Conservation (phyloP, 2,329 filamentous ascomycete genomes). For the Cladosporium sp. region DNA sequence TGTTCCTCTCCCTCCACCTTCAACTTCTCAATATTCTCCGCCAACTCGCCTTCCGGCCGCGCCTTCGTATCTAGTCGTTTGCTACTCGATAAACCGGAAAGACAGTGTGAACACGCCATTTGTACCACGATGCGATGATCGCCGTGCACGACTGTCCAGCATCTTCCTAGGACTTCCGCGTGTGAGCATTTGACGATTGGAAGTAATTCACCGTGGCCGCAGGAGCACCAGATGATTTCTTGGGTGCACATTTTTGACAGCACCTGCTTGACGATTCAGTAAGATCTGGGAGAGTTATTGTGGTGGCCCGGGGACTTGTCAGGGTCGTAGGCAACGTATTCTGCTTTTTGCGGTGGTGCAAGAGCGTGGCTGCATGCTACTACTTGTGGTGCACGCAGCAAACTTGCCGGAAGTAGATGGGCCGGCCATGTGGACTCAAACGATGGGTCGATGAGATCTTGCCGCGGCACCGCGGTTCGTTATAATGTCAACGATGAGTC, state of each 20-base stretch:
- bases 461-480: neutral
- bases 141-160: conserved; percentile 28
- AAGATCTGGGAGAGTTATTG: no score
- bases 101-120: conserved; percentile 26
- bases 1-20: neutral
- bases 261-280: no score
- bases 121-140: conserved; percentile 21
- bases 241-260: conserved; percentile 31
- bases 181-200: conserved; percentile 24
- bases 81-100: conserved; percentile 14
- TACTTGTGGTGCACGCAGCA: conserved; percentile 7
- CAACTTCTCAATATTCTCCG: conserved; percentile 2
- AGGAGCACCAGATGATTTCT: conserved; percentile 31
- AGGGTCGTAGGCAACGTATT: no score
- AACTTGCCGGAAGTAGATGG: neutral
- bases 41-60: conserved; percentile 14
- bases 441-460: neutral
- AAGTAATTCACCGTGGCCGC: conserved; percentile 30
- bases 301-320: no score
- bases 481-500: neutral
- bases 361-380: neutral
- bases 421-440: neutral
- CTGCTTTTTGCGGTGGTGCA: conserved; percentile 2
- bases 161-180: conserved; percentile 17
- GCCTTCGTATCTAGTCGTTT: conserved; percentile 15